phyloP scores from a whole-genome alignment of 1,139 yeast genomes.

The Lodderomyces pseudojiufengensis region DNA sequence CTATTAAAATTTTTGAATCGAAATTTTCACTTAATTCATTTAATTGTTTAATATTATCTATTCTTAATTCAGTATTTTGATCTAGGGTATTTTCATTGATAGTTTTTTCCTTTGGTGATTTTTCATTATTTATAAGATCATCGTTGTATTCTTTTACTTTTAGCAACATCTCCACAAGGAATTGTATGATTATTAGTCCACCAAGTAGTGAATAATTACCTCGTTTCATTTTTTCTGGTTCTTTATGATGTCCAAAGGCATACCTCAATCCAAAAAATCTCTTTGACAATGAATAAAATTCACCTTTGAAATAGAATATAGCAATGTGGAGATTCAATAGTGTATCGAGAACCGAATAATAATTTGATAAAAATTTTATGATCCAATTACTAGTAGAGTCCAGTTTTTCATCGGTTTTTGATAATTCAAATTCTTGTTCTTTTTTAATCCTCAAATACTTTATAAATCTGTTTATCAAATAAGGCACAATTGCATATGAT shows the following conservation, averaged over 20 bases:
- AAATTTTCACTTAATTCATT: conserved; percentile 16
- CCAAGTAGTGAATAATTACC: conserved; percentile 83
- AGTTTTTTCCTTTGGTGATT: conserved; percentile 10
- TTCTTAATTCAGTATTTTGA: conserved; percentile 12
- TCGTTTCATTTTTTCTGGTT: conserved; percentile 37
- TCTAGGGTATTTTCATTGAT: conserved; percentile 4
- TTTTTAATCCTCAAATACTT: conserved; percentile 23
- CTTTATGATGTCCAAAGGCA: conserved; percentile 63
- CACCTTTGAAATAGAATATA: conserved; percentile 74
- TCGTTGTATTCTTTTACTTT: conserved; percentile 30
- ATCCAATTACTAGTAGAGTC: conserved; percentile 7
- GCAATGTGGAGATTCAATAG: conserved; percentile 71
- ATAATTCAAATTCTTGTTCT: conserved; percentile 8
- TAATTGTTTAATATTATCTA: conserved; percentile 20
- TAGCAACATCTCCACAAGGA: conserved; percentile 44
- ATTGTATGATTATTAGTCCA: conserved; percentile 59
- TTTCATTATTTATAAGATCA: conserved; percentile 14
- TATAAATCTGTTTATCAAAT: conserved; percentile 35
- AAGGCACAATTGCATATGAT: conserved; percentile 58
- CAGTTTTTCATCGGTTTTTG: conserved; percentile 5
- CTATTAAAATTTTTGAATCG: conserved; percentile 26
- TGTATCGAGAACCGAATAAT: conserved; percentile 46
- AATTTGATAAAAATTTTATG: conserved; percentile 24
- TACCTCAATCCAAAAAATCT: conserved; percentile 78
- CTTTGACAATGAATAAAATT: conserved; percentile 73